These are phyloP conservation scores for Pulveroboletus sp. DNA, from an alignment of 768 basidiomycete species.

Conservation along the genomic window DNA sequence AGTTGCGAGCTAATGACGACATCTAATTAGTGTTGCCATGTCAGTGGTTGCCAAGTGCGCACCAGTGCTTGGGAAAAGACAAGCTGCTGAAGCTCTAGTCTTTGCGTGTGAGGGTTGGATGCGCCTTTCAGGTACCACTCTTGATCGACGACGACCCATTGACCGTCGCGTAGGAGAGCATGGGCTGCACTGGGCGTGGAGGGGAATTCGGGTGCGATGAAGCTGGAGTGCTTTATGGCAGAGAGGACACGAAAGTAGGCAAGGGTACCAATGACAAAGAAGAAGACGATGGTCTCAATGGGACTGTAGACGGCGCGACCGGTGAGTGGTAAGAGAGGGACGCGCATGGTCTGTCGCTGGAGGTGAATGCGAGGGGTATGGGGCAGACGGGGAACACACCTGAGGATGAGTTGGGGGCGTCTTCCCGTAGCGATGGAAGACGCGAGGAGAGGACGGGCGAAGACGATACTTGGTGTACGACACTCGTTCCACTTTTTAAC, in stretches of 20 bases:
- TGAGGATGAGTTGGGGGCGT: not conserved
- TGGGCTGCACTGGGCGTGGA: conserved; percentile 51
- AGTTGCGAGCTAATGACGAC: conserved; percentile 21
- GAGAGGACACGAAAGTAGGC: conserved; percentile 92
- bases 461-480: conserved; percentile 2
- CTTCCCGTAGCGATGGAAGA: not conserved
- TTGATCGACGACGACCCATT: conserved; percentile 63
- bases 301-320: conserved; percentile 70
- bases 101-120: conserved; percentile 28
- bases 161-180: conserved; percentile 46
- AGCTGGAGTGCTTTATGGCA: conserved; percentile 84
- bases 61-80: conserved; percentile 52
- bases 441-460: not conserved
- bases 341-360: conserved; percentile 42
- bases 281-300: conserved; percentile 87
- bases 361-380: not conserved
- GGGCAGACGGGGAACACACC: not conserved
- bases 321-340: conserved; percentile 62
- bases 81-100: conserved; percentile 72
- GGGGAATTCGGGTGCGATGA: conserved; percentile 56
- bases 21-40: conserved; percentile 1
- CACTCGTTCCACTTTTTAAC: conserved; percentile 30
- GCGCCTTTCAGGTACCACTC: conserved; percentile 42
- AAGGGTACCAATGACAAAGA: conserved; percentile 84
- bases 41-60: conserved; percentile 6